Evolutionary conservation across 2,329 filamentous ascomycete species (phyloP).

Genomic region (Teratosphaeria nubilosa): DNA sequence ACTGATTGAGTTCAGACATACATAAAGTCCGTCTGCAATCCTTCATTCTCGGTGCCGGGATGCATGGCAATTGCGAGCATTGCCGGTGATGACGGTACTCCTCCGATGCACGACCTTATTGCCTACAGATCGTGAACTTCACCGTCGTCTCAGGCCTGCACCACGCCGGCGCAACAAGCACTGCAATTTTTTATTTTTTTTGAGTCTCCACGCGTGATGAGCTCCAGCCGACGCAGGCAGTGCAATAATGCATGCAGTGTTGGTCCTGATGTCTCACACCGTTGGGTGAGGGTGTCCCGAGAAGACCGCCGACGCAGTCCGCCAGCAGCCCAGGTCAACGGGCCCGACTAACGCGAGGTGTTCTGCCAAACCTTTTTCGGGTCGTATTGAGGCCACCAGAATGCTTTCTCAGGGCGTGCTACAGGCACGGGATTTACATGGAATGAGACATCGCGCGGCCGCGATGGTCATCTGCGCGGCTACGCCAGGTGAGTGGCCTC

Average conservation of each 20-base stretch:
- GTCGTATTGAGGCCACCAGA: not conserved
- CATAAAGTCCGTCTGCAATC: too few relatives aligned
- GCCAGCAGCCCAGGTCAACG: not conserved
- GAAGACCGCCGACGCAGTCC: not conserved
- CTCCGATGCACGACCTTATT: not conserved
- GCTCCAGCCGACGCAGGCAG: not conserved
- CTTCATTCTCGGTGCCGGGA: too few relatives aligned
- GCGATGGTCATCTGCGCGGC: not conserved
- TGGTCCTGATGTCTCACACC: not conserved
- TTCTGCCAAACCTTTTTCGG: not conserved
- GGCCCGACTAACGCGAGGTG: not conserved
- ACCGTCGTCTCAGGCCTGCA: not conserved
- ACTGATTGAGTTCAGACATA: too few relatives aligned
- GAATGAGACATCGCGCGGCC: too few relatives aligned
- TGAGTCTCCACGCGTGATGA: not conserved
- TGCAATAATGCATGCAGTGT: too few relatives aligned
- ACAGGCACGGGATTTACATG: not conserved
- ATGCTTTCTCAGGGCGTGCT: not conserved
- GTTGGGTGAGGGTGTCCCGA: not conserved
- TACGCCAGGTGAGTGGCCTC: not conserved
- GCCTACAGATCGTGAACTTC: not conserved
- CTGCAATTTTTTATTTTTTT: not conserved
- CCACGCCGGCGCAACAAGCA: not conserved
- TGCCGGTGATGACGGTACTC: not conserved
- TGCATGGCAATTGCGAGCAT: too few relatives aligned